These are phyloP conservation scores for Podospora pseudoanserina DNA, from an alignment of 495 filamentous ascomycete species.

Conservation along the genomic window DNA sequence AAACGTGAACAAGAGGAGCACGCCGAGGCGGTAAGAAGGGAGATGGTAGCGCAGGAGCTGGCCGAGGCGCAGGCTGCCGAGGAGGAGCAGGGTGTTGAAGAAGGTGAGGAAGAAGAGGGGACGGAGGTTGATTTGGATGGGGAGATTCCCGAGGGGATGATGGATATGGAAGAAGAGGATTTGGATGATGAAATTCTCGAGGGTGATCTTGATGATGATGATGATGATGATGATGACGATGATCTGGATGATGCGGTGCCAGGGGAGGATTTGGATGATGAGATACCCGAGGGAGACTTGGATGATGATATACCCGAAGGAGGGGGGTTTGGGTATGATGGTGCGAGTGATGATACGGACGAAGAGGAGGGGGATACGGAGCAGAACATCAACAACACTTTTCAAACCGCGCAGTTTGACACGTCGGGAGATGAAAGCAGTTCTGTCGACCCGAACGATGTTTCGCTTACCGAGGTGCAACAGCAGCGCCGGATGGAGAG, in stretches of 20 bases:
- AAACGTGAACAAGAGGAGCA: constrained; percentile 75
- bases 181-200: constrained; percentile 67
- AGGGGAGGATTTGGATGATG: constrained; percentile 54
- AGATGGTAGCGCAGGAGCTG: constrained; percentile 62
- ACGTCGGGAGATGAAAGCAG: not conserved
- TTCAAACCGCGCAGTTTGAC: not conserved
- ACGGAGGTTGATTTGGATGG: constrained; percentile 37
- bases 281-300: constrained; percentile 64
- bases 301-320: constrained; percentile 63
- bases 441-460: not conserved
- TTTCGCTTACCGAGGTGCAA: constrained; percentile 11
- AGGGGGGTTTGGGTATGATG: constrained; percentile 44
- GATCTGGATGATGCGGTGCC: constrained; percentile 10
- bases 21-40: constrained; percentile 64
- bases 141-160: constrained; percentile 42
- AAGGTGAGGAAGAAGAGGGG: constrained; percentile 29
- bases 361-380: constrained; percentile 31
- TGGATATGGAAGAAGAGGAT: constrained; percentile 40
- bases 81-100: constrained; percentile 31
- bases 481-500: constrained; percentile 32
- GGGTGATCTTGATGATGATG: constrained; percentile 63
- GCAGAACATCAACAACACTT: constrained; percentile 7
- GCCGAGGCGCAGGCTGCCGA: constrained; percentile 52
- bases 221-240: constrained; percentile 24
- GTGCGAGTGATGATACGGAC: constrained; percentile 36